A percentile compares a stretch with the other conserved stretches of the same genome.
Conservation (phyloP, 208 protist genomes). For the Leptomonas pyrrhocoris region DNA sequence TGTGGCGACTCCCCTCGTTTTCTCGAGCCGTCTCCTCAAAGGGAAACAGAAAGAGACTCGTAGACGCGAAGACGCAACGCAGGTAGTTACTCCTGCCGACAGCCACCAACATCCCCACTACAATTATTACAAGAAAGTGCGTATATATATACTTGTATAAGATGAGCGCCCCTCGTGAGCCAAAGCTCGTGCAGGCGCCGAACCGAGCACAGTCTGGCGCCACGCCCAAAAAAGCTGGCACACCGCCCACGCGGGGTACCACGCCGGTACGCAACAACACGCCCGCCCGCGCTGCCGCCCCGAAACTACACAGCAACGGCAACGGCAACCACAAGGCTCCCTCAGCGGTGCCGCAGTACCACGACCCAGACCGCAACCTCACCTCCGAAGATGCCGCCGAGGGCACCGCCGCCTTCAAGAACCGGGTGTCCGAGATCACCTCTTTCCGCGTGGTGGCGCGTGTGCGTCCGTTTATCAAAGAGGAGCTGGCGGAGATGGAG, state of each 20-base stretch:
- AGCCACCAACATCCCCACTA: not conserved
- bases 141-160: too few species aligned
- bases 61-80: too few species aligned
- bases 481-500: conserved; percentile 89
- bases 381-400: conserved; percentile 60
- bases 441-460: conserved; percentile 86
- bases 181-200: conserved; percentile 61
- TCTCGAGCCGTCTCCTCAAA: too few species aligned
- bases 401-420: conserved; percentile 74
- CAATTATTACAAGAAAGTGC: conserved; percentile 16
- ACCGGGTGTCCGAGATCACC: conserved; percentile 86
- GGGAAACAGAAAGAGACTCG: too few species aligned
- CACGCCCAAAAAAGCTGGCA: not conserved
- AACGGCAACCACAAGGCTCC: too few species aligned
- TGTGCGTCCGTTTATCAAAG: conserved; percentile 86
- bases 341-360: not conserved
- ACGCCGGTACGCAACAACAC: conserved; percentile 12
- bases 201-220: conserved; percentile 6
- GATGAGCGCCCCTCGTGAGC: conserved; percentile 41
- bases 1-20: too few species aligned
- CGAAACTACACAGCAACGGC: too few species aligned
- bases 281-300: not conserved
- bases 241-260: conserved; percentile 1
- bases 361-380: conserved; percentile 37
- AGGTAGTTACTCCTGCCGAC: too few species aligned